Percentiles rank a stretch among this genome's conserved stretches.
phyloP scores from a whole-genome alignment of 306 rosid species.

The Mimosa pudica region DNA sequence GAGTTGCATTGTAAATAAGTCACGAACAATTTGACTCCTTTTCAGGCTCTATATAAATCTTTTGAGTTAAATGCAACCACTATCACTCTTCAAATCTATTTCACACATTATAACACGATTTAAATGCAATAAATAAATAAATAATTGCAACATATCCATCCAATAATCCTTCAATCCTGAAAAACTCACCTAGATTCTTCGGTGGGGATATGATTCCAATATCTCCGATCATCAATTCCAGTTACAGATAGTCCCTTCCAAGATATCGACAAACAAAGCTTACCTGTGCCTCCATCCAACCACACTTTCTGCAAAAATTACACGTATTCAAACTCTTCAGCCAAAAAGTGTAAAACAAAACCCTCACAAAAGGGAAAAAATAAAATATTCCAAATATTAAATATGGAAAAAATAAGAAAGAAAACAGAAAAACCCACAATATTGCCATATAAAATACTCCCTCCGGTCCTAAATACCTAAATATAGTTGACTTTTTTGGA shows the following conservation, averaged over 20 bases:
- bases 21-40: not conserved
- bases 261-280: constrained; percentile 69
- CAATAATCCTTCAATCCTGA: not conserved
- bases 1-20: not conserved
- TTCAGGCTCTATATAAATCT: not conserved
- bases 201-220: constrained; percentile 68
- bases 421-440: too few species aligned
- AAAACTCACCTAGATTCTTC: constrained; percentile 72
- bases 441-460: too few species aligned
- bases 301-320: constrained; percentile 69
- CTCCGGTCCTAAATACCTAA: too few species aligned
- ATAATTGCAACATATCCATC: not conserved
- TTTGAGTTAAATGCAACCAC: not conserved
- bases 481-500: too few species aligned
- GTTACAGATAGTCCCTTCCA: constrained; percentile 81
- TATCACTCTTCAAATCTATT: not conserved
- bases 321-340: constrained; percentile 22
- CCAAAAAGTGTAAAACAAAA: not conserved
- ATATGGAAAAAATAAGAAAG: too few species aligned
- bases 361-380: not conserved
- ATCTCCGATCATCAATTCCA: constrained; percentile 79
- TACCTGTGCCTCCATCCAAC: constrained; percentile 79
- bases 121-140: not conserved
- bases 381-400: too few species aligned
- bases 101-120: not conserved